Evolutionary conservation across 768 basidiomycete genomes (phyloP).

Genomic region (Phanerochaete sordida): DNA sequence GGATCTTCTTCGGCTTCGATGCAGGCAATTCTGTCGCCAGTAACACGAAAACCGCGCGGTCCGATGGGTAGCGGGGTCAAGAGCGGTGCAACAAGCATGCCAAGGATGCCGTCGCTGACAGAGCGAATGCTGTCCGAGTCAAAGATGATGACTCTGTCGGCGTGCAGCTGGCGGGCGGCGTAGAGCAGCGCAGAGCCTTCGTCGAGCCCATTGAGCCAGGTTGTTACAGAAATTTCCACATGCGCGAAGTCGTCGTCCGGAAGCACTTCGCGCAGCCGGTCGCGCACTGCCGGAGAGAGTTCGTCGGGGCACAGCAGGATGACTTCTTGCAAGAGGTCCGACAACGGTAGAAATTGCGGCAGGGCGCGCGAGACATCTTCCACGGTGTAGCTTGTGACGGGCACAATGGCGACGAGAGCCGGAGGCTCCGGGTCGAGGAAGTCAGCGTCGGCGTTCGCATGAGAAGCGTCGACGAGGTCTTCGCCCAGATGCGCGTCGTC

Average conservation of each 20-base stretch:
- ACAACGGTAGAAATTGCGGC: conserved; percentile 25
- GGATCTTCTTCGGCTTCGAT: conserved; percentile 24
- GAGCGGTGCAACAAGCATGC: conserved; percentile 42
- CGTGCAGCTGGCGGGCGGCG: conserved; percentile 35
- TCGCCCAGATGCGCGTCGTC: not conserved
- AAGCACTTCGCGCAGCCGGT: conserved; percentile 31
- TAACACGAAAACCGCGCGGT: conserved; percentile 5
- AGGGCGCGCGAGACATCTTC: conserved; percentile 21
- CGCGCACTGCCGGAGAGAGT: conserved; percentile 32
- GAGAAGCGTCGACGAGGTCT: not conserved
- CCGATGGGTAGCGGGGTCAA: conserved; percentile 27
- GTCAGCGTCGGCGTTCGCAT: not conserved
- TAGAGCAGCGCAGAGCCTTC: conserved; percentile 29
- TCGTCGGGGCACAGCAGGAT: conserved; percentile 42
- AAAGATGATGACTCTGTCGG: conserved; percentile 51
- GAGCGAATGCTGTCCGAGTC: conserved; percentile 41
- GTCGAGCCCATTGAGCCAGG: conserved; percentile 24
- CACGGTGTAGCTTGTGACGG: conserved; percentile 38
- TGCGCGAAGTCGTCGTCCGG: conserved; percentile 27
- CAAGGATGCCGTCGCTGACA: conserved; percentile 29
- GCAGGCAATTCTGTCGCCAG: conserved; percentile 16
- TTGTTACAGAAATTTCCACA: conserved; percentile 41
- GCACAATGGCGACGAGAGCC: conserved; percentile 32
- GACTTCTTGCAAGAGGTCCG: conserved; percentile 35
- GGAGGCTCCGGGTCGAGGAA: not conserved